These are phyloP conservation scores for Leccinum boreale DNA, from an alignment of 768 basidiomycete genomes.

Conservation along the genomic window DNA sequence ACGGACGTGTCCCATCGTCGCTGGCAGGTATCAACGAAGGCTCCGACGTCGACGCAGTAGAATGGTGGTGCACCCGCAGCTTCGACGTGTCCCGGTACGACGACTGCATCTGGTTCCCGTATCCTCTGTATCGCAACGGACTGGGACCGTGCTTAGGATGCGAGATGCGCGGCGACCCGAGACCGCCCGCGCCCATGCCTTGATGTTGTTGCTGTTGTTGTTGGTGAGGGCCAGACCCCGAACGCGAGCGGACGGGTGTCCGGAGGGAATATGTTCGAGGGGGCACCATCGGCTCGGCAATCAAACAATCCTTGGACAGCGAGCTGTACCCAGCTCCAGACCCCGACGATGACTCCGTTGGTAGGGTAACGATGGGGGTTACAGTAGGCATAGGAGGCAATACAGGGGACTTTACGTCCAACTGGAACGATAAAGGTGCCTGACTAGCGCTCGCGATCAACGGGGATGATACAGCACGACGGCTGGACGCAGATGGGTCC, in stretches of 20 bases:
- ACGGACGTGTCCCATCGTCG: conserved; percentile 44
- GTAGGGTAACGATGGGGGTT: conserved; percentile 25
- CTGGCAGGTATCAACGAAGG: conserved; percentile 65
- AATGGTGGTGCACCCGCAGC: conserved; percentile 63
- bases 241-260: conserved; percentile 29
- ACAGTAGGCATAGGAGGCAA: conserved; percentile 12
- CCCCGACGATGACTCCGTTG: conserved; percentile 23
- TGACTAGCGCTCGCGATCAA: conserved; percentile 35
- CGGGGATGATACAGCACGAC: conserved; percentile 37
- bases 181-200: conserved; percentile 11
- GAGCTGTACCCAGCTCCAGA: conserved; percentile 28
- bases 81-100: conserved; percentile 39
- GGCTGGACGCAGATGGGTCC: conserved; percentile 60
- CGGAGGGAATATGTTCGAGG: conserved; percentile 32
- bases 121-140: conserved; percentile 43
- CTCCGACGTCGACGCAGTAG: conserved; percentile 76
- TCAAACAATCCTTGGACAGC: conserved; percentile 52
- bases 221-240: conserved; percentile 27
- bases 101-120: conserved; percentile 34
- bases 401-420: conserved; percentile 20
- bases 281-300: conserved; percentile 28
- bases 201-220: conserved; percentile 20
- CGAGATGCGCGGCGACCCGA: conserved; percentile 32
- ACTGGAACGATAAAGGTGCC: conserved; percentile 19
- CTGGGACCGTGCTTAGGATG: conserved; percentile 38